Percentiles rank a stretch among this genome's conserved stretches.
These are phyloP conservation scores for Cladosporium sp. DNA, from an alignment of 2,329 filamentous ascomycete genomes.

Conservation along the genomic window DNA sequence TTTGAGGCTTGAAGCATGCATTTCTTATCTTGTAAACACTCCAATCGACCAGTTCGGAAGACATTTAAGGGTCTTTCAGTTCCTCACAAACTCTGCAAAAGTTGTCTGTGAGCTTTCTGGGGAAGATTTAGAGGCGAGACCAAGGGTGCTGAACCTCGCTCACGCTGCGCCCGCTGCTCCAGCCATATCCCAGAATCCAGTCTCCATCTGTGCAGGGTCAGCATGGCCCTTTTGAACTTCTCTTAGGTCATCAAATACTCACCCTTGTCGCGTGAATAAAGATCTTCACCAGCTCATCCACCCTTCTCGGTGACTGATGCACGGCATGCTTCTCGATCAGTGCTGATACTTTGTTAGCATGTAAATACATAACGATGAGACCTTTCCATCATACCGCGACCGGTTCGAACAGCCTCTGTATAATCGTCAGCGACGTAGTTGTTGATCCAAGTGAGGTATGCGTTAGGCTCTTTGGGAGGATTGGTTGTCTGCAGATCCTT, in stretches of 20 bases:
- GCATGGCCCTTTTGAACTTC: slow-evolving; percentile 34
- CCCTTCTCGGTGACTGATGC: slow-evolving; percentile 69
- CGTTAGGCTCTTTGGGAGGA: slow-evolving; percentile 33
- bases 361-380: background rate
- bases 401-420: slow-evolving; percentile 66
- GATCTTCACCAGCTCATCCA: slow-evolving; percentile 80
- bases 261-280: slow-evolving; percentile 87
- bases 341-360: slow-evolving; percentile 39
- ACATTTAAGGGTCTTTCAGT: background rate
- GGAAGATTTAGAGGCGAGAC: background rate
- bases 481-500: slow-evolving; percentile 57
- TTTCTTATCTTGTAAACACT: background rate
- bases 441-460: slow-evolving; percentile 88
- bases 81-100: background rate
- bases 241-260: slow-evolving; percentile 32
- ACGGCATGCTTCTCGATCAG: slow-evolving; percentile 73
- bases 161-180: slow-evolving; percentile 13
- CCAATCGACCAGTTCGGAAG: background rate
- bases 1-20: background rate
- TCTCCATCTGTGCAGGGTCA: slow-evolving; percentile 57
- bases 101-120: background rate
- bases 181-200: slow-evolving; percentile 74
- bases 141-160: background rate
- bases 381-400: slow-evolving; percentile 51
- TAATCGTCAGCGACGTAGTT: slow-evolving; percentile 86